Evolutionary conservation across 176 grass and related monocot genomes (phyloP).

Genomic region (Themeda triandra): DNA sequence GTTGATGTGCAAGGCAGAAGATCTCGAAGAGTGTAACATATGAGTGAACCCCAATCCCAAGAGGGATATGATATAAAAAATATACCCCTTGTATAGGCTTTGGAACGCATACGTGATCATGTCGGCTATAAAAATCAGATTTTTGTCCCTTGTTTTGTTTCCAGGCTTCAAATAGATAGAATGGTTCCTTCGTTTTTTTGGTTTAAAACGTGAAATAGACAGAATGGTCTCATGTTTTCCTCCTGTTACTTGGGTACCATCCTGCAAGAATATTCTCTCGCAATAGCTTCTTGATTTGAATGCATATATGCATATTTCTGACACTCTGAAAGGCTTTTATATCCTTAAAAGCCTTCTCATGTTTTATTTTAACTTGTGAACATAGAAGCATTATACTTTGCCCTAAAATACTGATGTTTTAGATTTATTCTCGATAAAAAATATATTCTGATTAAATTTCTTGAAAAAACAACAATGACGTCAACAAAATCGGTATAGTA

Average conservation of each 20-base stretch:
- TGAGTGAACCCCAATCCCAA: neutral
- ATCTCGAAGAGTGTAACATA: slow-evolving; percentile 25
- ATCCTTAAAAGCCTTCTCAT: neutral
- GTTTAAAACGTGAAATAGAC: neutral
- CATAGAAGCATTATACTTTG: neutral
- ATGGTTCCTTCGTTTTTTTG: neutral
- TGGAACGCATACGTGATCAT: neutral
- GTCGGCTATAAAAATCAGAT: neutral
- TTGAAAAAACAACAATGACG: too few relatives aligned
- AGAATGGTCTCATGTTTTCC: neutral
- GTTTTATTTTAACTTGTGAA: too few relatives aligned
- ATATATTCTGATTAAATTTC: too few relatives aligned
- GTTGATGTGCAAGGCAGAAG: neutral
- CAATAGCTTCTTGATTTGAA: neutral
- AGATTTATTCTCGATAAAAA: too few relatives aligned
- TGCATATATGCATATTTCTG: neutral
- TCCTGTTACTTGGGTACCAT: neutral
- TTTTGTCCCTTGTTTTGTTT: slow-evolving; percentile 3
- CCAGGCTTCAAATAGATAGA: neutral
- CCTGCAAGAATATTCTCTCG: neutral
- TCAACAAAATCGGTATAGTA: too few relatives aligned
- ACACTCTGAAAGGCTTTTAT: neutral
- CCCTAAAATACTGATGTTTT: neutral
- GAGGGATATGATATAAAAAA: slow-evolving; percentile 15
- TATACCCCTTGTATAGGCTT: slow-evolving; percentile 10